phyloP scores from a whole-genome alignment of 441 rosid species.

The Eutrema salsugineum region DNA sequence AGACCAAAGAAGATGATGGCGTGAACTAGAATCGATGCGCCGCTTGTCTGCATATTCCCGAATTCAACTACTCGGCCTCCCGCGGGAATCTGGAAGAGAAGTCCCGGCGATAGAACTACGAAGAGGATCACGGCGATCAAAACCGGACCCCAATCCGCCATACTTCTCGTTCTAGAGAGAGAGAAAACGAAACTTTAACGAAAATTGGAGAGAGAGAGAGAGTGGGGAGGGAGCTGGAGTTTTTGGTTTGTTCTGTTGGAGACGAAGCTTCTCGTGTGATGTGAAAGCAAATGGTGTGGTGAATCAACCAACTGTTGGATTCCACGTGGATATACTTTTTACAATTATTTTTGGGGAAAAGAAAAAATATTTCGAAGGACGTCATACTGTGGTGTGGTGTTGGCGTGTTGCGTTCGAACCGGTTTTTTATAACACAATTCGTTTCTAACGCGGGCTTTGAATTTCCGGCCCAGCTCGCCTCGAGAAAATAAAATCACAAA shows the following conservation, averaged over 20 bases:
- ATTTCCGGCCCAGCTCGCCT: slow-evolving; percentile 7
- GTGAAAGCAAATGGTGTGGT: slow-evolving; percentile 3
- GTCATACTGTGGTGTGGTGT: no score
- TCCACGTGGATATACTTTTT: slow-evolving; percentile 5
- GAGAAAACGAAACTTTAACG: background rate
- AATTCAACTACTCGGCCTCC: slow-evolving; percentile 35
- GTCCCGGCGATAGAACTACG: slow-evolving; percentile 55
- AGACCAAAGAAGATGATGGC: slow-evolving; percentile 55
- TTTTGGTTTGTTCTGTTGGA: background rate
- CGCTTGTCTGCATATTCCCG: slow-evolving; percentile 63
- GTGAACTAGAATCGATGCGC: slow-evolving; percentile 50
- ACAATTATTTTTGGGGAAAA: background rate
- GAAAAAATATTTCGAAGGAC: background rate
- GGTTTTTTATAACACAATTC: background rate
- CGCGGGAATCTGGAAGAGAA: slow-evolving; percentile 62
- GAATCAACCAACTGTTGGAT: background rate
- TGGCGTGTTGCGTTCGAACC: no score
- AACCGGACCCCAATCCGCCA: slow-evolving; percentile 77
- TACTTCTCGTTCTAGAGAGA: background rate
- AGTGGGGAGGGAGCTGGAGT: slow-evolving; percentile 10
- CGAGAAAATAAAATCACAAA: no score
- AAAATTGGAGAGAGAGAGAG: background rate
- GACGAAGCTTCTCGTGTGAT: slow-evolving; percentile 30
- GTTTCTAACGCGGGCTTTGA: background rate
- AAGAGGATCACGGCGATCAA: slow-evolving; percentile 58